Evolutionary conservation across 495 filamentous ascomycete species (phyloP).

Genomic region (Extremus antarcticus): DNA sequence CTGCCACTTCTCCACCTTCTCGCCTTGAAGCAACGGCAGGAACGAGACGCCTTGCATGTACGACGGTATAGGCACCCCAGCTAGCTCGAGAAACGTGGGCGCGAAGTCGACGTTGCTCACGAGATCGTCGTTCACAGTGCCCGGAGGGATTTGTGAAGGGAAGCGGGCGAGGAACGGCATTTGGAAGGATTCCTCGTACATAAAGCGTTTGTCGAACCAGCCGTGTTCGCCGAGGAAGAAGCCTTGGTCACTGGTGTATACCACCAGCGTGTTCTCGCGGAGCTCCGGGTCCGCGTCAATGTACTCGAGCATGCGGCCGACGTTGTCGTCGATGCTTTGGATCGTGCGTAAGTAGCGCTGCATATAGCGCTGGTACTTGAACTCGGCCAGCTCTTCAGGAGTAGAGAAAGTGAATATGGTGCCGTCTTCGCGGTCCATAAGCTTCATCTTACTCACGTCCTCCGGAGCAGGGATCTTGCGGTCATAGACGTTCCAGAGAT

Average conservation of each 20-base stretch:
- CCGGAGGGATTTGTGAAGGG: slow-evolving; percentile 27
- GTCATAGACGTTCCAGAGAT: slow-evolving; percentile 9
- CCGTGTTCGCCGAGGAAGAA: slow-evolving; percentile 42
- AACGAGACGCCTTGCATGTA: slow-evolving; percentile 39
- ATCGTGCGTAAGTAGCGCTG: slow-evolving; percentile 38
- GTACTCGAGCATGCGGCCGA: slow-evolving; percentile 33
- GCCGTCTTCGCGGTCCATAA: slow-evolving; percentile 32
- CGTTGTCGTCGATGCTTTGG: slow-evolving; percentile 36
- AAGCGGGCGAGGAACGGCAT: slow-evolving; percentile 38
- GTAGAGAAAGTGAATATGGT: slow-evolving; percentile 32
- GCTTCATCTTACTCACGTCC: slow-evolving; percentile 22
- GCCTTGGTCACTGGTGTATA: slow-evolving; percentile 34
- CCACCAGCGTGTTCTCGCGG: slow-evolving; percentile 32
- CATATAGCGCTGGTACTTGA: slow-evolving; percentile 42
- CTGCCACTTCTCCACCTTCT: slow-evolving; percentile 32
- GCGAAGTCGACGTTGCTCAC: slow-evolving; percentile 39
- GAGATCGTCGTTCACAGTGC: slow-evolving; percentile 32
- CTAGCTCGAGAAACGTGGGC: slow-evolving; percentile 34
- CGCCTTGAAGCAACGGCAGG: slow-evolving; percentile 21
- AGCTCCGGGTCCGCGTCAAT: slow-evolving; percentile 28
- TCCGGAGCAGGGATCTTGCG: slow-evolving; percentile 32
- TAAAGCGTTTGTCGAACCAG: slow-evolving; percentile 41
- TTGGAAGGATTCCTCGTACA: slow-evolving; percentile 39
- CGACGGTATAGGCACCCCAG: slow-evolving; percentile 25
- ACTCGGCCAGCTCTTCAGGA: slow-evolving; percentile 30